Conservation (phyloP, 495 filamentous ascomycete species). For the Annulohypoxylon stygium region DNA sequence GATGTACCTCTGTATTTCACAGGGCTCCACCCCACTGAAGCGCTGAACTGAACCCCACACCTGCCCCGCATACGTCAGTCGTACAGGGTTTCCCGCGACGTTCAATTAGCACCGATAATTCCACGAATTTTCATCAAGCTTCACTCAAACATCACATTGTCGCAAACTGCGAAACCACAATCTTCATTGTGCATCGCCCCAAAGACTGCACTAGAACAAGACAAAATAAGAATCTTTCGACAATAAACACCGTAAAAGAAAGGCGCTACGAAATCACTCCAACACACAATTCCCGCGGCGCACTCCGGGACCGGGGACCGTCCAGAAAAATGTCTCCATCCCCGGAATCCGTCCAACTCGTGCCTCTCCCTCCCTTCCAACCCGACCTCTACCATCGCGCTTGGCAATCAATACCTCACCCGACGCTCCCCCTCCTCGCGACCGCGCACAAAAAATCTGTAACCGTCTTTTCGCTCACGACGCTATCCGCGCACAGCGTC, state of each 20-base stretch:
- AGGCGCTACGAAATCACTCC: not conserved
- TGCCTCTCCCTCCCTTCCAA: conserved; percentile 64
- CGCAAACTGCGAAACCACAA: not conserved
- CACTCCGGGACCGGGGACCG: not conserved
- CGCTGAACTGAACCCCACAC: conserved; percentile 24
- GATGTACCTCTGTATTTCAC: conserved; percentile 11
- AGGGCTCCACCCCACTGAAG: conserved; percentile 14
- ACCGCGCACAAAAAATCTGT: conserved; percentile 88
- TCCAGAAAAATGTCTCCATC: conserved; percentile 30
- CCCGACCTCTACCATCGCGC: conserved; percentile 83
- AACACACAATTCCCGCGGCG: not conserved
- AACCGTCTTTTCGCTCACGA: conserved; percentile 86
- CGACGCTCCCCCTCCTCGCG: conserved; percentile 86
- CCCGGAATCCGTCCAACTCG: conserved; percentile 39
- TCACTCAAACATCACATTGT: conserved; percentile 11
- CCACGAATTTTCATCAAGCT: conserved; percentile 21
- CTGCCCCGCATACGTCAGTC: conserved; percentile 49
- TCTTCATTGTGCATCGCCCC: not conserved
- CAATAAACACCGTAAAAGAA: conserved; percentile 4
- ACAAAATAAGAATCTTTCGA: not conserved
- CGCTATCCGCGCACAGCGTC: conserved; percentile 79
- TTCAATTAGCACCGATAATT: conserved; percentile 29
- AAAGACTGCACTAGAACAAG: not conserved
- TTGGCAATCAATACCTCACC: conserved; percentile 89
- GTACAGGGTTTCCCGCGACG: conserved; percentile 8